phyloP scores from a whole-genome alignment of 805 yeast genomes.

The Candida maesae region DNA sequence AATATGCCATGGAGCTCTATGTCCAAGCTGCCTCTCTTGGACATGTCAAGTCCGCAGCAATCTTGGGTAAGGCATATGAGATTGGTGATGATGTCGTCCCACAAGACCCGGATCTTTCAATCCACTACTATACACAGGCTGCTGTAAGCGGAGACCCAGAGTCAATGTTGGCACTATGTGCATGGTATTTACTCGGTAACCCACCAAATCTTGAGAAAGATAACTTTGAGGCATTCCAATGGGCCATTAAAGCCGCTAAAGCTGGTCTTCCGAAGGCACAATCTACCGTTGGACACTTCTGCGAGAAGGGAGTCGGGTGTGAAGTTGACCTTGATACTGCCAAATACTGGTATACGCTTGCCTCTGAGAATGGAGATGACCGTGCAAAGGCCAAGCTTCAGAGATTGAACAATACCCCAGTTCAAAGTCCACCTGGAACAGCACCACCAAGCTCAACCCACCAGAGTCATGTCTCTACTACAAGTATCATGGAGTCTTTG shows the following conservation, averaged over 20 bases:
- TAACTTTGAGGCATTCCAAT: conserved; percentile 83
- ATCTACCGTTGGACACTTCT: conserved; percentile 77
- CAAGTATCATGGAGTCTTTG: conserved; percentile 5
- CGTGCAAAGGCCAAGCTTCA: conserved; percentile 41
- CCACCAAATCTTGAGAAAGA: conserved; percentile 78
- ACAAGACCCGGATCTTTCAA: conserved; percentile 76
- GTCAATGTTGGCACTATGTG: conserved; percentile 91
- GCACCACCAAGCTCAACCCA: not conserved
- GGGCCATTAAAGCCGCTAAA: conserved; percentile 88
- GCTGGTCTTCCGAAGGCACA: conserved; percentile 78
- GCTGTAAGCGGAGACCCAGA: conserved; percentile 84
- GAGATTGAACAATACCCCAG: conserved; percentile 5
- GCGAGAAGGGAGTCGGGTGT: conserved; percentile 87
- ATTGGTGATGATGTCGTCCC: conserved; percentile 62
- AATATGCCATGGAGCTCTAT: conserved; percentile 81
- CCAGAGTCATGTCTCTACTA: not conserved
- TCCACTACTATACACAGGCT: conserved; percentile 90
- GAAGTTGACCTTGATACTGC: conserved; percentile 53
- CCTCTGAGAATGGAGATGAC: conserved; percentile 58
- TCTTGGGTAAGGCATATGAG: conserved; percentile 83
- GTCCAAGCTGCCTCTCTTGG: conserved; percentile 88
- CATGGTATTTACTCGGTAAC: conserved; percentile 93
- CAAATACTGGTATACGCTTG: conserved; percentile 69
- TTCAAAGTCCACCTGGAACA: not conserved
- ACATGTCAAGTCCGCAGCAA: conserved; percentile 72